Base-by-base conservation (phyloP, 2,329 filamentous ascomycete species). In the Seiridium unicorne region DNA sequence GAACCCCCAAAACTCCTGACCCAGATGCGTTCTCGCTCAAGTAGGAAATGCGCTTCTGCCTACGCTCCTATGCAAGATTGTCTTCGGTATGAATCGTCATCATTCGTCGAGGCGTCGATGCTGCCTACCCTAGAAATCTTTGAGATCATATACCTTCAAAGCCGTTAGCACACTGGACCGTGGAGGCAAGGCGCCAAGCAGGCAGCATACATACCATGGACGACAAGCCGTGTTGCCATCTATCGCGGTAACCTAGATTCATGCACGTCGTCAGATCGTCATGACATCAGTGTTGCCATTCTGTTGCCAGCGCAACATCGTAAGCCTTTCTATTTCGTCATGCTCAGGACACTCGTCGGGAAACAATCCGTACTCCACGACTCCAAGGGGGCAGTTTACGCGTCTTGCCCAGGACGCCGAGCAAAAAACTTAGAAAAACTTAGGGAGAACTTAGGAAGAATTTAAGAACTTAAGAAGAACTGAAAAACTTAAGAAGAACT, bases 321-420 rank as follows among this genome's bases (percentile, higher is more conserved):
- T 61, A 44, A 57, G 68, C 73, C 70, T 68, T 71, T 76, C 49
- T 74, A 72, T 64, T 69, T 75, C 73, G 76, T 77, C 75, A 61
- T 77, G 69, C 76, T 73, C 71, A 78, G 76, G 77, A 76, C 74
- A 58, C 72, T 35, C 6, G 48, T 13, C 8, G 48, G 48, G 26
- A 51, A 34, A 36, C 38, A 38, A 35, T 36, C 6, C 13, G 10
- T 35, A 38, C 38, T 35, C 49, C 34, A 53, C 31, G 49, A 53
- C 32, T 34, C 49, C 18, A 26, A 40, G 34, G 9, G n/a, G 49
- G 49, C 49, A 53, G 49, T 53, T 53, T 53, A 53, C 4, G 3
- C 49, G 49, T 53, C 49, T 35, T 53, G 49, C 49, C 49, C 13
- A 53, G 49, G 49, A 53, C 49, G 49, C 32, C 13, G 18, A 26